Evolutionary conservation across 2,329 filamentous ascomycete species (phyloP).

Genomic region (Hymenotorrendiella dingleyae): DNA sequence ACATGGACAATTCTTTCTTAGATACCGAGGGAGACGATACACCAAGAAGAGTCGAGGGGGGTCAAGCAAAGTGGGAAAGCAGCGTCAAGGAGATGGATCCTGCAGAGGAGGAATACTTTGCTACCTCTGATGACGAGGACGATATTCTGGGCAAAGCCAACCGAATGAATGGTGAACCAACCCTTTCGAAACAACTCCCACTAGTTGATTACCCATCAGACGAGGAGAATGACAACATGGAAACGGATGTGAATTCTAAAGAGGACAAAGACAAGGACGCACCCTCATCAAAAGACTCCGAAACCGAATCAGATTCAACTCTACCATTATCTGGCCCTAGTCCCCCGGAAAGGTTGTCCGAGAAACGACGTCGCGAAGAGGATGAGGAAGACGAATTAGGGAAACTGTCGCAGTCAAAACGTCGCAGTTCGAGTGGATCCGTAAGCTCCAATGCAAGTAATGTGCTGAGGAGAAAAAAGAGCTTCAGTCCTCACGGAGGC

Average conservation of each 20-base stretch:
- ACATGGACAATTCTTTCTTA: slow-evolving; percentile 62
- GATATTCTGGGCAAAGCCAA: slow-evolving; percentile 44
- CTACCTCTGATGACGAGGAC: slow-evolving; percentile 80
- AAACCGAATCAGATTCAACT: slow-evolving; percentile 21
- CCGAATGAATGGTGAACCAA: slow-evolving; percentile 54
- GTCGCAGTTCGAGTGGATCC: slow-evolving; percentile 47
- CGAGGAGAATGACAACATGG: slow-evolving; percentile 69
- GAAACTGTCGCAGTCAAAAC: slow-evolving; percentile 63
- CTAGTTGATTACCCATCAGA: slow-evolving; percentile 92
- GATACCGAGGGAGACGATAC: slow-evolving; percentile 58
- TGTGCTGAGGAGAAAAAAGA: slow-evolving; percentile 39
- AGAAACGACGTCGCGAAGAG: slow-evolving; percentile 87
- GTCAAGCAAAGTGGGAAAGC: slow-evolving; percentile 54
- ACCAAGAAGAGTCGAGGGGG: slow-evolving; percentile 38
- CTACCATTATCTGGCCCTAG: slow-evolving; percentile 33
- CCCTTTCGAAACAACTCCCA: slow-evolving; percentile 60
- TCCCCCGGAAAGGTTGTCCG: slow-evolving; percentile 72
- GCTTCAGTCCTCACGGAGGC: slow-evolving; percentile 38
- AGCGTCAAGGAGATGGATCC: slow-evolving; percentile 78
- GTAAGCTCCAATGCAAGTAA: slow-evolving; percentile 23
- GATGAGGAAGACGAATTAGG: slow-evolving; percentile 90
- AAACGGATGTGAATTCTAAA: slow-evolving; percentile 35
- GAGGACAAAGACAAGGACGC: slow-evolving; percentile 16
- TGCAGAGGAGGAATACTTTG: slow-evolving; percentile 91
- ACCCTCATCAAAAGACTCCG: slow-evolving; percentile 15